Evolutionary conservation across 306 rosid species (phyloP), one percentile per base, ranked within the genome.

Genomic region (Cicer yamashitae): DNA sequence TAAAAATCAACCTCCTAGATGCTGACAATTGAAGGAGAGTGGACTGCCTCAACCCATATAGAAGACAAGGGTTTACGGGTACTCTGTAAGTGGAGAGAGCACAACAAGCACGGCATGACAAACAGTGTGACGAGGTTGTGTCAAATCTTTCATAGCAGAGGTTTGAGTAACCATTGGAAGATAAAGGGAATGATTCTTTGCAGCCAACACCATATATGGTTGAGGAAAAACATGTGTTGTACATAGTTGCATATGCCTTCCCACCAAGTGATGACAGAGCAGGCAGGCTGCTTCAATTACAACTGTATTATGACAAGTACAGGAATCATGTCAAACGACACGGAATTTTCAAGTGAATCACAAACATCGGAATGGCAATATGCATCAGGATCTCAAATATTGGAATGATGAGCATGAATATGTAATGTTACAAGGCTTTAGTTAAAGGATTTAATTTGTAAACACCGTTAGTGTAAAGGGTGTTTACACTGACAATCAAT

Each of bases 21-120:
- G 86, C 85, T 25, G 96, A 81, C 85, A 89, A 77, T 44, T 85
- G 97, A 83, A 94, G 91, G 79, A 94, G 67, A 46, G 89, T 44
- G 53, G 92, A 92, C 68, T 96, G 99, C 87, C 93, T 90, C 82
- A 89, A 79, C 50, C 98, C 99, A 84, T 67, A 85, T 9, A 88
- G 69, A 80, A 77, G 77, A 72, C 78, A 72, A 72, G 89, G 69
- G 75, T 66, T 79, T 53, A 77, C 10, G 66, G 89, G 67, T 46
- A 83, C 74, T 86, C 85, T 84, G 10, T 74, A 79, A 15, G 79
- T 81, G 44, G 90, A 84, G 81, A 80, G 75, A 73, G 82, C 80
- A 84, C 84, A 88, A 84, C 89, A 87, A 70, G 79, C 77, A 67
- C 82, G 83, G 76, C 83, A 86, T 9, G 86, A 51, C 43, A 77